These are phyloP conservation scores for Saturnispora kantuleensis DNA, from an alignment of 805 yeast genomes.

Conservation along the genomic window DNA sequence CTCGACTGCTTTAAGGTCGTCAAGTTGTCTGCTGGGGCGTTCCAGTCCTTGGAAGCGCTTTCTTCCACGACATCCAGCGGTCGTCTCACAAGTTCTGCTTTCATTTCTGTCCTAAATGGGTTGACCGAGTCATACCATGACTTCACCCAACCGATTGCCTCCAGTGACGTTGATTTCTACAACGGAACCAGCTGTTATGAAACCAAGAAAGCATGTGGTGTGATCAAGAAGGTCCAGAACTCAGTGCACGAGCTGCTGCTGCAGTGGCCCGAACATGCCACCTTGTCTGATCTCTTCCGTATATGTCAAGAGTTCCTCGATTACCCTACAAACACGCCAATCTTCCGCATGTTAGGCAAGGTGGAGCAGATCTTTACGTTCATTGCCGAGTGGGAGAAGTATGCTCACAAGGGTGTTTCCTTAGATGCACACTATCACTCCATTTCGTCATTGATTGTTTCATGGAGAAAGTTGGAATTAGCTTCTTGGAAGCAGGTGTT, in stretches of 20 bases:
- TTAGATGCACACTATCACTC: conserved; percentile 44
- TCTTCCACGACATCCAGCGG: conserved; percentile 17
- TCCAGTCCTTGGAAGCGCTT: conserved; percentile 22
- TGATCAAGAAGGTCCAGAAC: conserved; percentile 36
- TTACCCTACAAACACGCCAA: conserved; percentile 57
- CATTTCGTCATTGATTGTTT: conserved; percentile 60
- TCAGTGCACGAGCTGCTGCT: conserved; percentile 38
- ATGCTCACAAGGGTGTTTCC: conserved; percentile 72
- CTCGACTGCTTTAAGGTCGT: conserved; percentile 23
- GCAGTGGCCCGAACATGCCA: conserved; percentile 95
- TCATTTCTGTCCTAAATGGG: conserved; percentile 29
- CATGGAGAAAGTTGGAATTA: conserved; percentile 87
- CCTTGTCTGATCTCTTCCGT: conserved; percentile 56
- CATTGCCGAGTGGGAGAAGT: conserved; percentile 88
- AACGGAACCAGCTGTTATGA: conserved; percentile 51
- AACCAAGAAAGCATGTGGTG: conserved; percentile 44
- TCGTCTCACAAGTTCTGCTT: conserved; percentile 20
- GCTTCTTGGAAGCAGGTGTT: conserved; percentile 78
- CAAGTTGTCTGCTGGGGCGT: conserved; percentile 31
- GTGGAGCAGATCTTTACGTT: conserved; percentile 78
- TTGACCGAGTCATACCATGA: conserved; percentile 26
- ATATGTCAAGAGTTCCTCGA: conserved; percentile 56
- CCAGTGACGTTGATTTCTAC: conserved; percentile 48
- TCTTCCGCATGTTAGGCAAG: conserved; percentile 70
- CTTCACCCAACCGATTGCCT: conserved; percentile 17